Evolutionary conservation across 1,139 yeast species (phyloP).

Genomic region (Meyerozyma athensensis): DNA sequence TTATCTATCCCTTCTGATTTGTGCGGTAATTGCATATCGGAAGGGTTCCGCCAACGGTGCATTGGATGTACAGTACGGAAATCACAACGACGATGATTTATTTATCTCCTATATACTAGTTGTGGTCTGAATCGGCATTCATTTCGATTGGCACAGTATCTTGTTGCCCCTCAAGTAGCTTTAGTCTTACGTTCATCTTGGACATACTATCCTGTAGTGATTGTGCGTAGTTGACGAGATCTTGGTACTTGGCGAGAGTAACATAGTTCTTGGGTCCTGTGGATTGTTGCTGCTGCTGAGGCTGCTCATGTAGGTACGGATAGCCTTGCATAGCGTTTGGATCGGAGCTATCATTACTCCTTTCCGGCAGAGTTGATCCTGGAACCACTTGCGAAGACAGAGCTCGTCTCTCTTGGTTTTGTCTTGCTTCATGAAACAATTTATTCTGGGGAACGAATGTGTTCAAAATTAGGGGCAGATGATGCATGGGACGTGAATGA

Average conservation of each 20-base stretch:
- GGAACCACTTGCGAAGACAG: background rate
- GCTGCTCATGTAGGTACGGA: background rate
- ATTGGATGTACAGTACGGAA: background rate
- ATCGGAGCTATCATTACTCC: no score
- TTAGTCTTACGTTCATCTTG: conserved; percentile 22
- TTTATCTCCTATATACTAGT: no score
- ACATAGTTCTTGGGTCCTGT: conserved; percentile 13
- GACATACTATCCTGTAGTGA: conserved; percentile 26
- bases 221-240: conserved; percentile 31
- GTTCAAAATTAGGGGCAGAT: background rate
- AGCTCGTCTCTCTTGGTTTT: background rate
- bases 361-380: no score
- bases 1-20: conserved; percentile 2
- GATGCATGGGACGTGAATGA: background rate
- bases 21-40: conserved; percentile 1
- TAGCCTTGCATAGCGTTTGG: background rate
- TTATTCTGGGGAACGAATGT: no score
- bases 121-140: no score
- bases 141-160: no score
- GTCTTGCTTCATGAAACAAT: no score
- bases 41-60: background rate
- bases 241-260: conserved; percentile 28
- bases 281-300: conserved; percentile 4
- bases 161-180: conserved; percentile 14
- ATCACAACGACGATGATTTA: background rate